Evolutionary conservation across 1,284 basidiomycete species (phyloP), one percentile per base, ranked within the genome.

Genomic region (Binderoboletus segoi): DNA sequence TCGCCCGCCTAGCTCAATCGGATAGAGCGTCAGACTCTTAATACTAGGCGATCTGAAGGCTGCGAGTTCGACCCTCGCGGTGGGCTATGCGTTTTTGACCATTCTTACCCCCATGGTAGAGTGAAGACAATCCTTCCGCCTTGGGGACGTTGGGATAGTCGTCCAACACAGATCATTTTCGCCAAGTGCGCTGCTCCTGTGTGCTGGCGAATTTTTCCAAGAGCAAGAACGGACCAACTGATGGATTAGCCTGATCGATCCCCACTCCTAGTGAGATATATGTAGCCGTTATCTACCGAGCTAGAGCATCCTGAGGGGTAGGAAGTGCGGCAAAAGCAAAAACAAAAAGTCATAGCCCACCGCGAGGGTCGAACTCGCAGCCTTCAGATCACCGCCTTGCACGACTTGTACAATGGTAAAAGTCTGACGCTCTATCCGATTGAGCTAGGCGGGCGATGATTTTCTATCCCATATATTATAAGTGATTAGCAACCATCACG

Each of bases 51-150:
- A 86, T 88, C 85, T 88, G 88, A 90, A 89, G 88, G 88, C 86
- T 91, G 88, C 86, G 86, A 89, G 88, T 91, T 91, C 88, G 88
- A 91, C 87, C 87, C 88, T 89, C 88, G 86, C 88, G 87, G 87
- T 90, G 88, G 88, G 86, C 88, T 89, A 86, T 48, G 0, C 4
- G 11, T 49, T 67, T 58, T 58, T 38, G n/a, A n/a, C n/a, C n/a
- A 8, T 38, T 38, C 18, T 38, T 20, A 30, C 28, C n/a, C n/a
- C n/a, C n/a, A n/a, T n/a, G n/a, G n/a, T n/a, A n/a, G n/a, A n/a
- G n/a, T n/a, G n/a, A n/a, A n/a, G n/a, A n/a, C n/a, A n/a, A n/a
- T n/a, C n/a, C n/a, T n/a, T n/a, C n/a, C n/a, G n/a, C n/a, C n/a
- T n/a, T n/a, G n/a, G n/a, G n/a, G n/a, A n/a, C n/a, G n/a, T n/a